These are phyloP conservation scores for Baorangia bicolor DNA, from an alignment of 768 basidiomycete species.

Conservation along the genomic window DNA sequence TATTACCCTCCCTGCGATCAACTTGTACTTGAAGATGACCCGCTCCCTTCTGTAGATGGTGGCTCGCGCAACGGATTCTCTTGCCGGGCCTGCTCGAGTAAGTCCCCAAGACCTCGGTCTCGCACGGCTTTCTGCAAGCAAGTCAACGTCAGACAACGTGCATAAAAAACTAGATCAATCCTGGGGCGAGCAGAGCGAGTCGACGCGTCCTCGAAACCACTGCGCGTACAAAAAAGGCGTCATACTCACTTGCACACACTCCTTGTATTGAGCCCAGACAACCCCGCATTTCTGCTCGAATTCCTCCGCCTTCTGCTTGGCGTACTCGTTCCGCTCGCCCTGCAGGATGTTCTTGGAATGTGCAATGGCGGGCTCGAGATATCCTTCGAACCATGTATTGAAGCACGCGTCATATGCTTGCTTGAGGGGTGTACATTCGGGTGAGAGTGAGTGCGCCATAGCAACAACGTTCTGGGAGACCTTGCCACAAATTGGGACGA, in stretches of 20 bases:
- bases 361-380: conserved; percentile 76
- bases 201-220: background rate
- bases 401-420: conserved; percentile 91
- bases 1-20: conserved; percentile 1
- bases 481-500: background rate
- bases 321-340: conserved; percentile 56
- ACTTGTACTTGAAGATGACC: conserved; percentile 13
- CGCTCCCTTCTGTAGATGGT: conserved; percentile 29
- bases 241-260: conserved; percentile 74
- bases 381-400: conserved; percentile 97
- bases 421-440: conserved; percentile 88
- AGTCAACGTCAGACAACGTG: background rate
- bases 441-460: conserved; percentile 81
- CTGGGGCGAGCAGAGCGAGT: background rate
- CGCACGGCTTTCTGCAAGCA: conserved; percentile 67
- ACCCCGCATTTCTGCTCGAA: conserved; percentile 84
- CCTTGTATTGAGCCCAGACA: conserved; percentile 77
- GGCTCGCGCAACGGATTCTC: conserved; percentile 76
- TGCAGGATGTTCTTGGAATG: conserved; percentile 38
- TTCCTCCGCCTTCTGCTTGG: conserved; percentile 80
- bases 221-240: background rate
- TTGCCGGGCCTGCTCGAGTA: conserved; percentile 76
- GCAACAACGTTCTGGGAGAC: background rate
- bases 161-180: background rate
- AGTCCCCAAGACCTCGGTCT: conserved; percentile 69